Conservation (phyloP, 2,329 filamentous ascomycete genomes). For the Trichoderma arundinaceum region DNA sequence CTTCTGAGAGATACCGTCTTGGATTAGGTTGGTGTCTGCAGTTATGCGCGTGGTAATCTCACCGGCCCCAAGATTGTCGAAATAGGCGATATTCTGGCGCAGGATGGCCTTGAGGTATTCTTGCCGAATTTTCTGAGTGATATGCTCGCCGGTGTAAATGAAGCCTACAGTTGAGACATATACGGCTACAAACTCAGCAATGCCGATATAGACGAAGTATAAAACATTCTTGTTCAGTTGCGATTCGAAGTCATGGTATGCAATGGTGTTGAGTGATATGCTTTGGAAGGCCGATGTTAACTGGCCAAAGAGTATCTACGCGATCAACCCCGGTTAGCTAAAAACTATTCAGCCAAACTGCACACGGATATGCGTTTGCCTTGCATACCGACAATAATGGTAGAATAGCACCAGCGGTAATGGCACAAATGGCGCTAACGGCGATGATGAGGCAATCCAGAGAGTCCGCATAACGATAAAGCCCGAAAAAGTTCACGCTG, state of each 20-base stretch:
- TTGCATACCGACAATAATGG: slow-evolving; percentile 2
- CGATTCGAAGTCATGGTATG: slow-evolving; percentile 4
- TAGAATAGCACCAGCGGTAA: slow-evolving; percentile 5
- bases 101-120: slow-evolving; percentile 53
- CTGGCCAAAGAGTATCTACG: slow-evolving; percentile 4
- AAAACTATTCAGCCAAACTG: neutral
- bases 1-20: slow-evolving; percentile 59
- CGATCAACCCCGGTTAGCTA: neutral
- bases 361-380: too few species aligned
- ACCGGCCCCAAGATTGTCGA: slow-evolving; percentile 49
- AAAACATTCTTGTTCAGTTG: slow-evolving; percentile 11
- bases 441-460: slow-evolving; percentile 1
- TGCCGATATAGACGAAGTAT: slow-evolving; percentile 4
- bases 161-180: neutral
- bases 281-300: slow-evolving; percentile 1
- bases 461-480: slow-evolving; percentile 12
- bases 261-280: neutral
- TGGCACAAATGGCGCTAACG: neutral
- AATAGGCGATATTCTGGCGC: slow-evolving; percentile 57
- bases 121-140: slow-evolving; percentile 49
- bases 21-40: slow-evolving; percentile 55
- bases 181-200: neutral
- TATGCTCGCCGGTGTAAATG: slow-evolving; percentile 36
- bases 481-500: neutral
- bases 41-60: slow-evolving; percentile 48